phyloP scores from a whole-genome alignment of 768 basidiomycete species.

The Lactifluus piperatus region DNA sequence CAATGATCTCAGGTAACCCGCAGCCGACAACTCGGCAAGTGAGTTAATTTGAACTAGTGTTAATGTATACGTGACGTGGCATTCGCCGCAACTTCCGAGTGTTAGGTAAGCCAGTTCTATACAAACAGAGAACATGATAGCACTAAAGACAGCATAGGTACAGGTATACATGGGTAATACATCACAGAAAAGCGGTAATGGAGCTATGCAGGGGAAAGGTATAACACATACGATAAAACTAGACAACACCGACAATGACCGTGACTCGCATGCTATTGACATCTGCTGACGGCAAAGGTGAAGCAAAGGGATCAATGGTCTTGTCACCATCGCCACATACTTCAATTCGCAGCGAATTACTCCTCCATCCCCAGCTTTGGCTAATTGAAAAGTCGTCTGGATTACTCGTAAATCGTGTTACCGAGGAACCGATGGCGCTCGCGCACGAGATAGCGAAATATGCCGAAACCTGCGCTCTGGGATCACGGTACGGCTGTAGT shows the following conservation, averaged over 20 bases:
- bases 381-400: constrained; percentile 80
- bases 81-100: too few relatives aligned
- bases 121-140: too few relatives aligned
- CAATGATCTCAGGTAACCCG: neutral
- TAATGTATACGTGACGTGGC: too few relatives aligned
- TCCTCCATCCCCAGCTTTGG: constrained; percentile 95
- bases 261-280: constrained; percentile 70
- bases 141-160: neutral
- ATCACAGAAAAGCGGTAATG: neutral
- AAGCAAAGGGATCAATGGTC: constrained; percentile 12
- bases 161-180: neutral
- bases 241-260: constrained; percentile 71
- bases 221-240: neutral
- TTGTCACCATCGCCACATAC: constrained; percentile 32
- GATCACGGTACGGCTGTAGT: constrained; percentile 66
- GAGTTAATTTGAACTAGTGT: too few relatives aligned
- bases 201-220: neutral
- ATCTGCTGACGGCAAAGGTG: constrained; percentile 21
- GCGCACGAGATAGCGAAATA: constrained; percentile 83
- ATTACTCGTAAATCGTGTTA: constrained; percentile 77
- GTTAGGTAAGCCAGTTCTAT: too few relatives aligned
- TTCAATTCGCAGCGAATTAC: constrained; percentile 42
- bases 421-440: constrained; percentile 68
- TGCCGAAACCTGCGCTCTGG: constrained; percentile 58
- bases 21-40: neutral